These are phyloP conservation scores for Brachypodium distachyon DNA, from an alignment of 202 grass and related monocot genomes.

Conservation along the genomic window DNA sequence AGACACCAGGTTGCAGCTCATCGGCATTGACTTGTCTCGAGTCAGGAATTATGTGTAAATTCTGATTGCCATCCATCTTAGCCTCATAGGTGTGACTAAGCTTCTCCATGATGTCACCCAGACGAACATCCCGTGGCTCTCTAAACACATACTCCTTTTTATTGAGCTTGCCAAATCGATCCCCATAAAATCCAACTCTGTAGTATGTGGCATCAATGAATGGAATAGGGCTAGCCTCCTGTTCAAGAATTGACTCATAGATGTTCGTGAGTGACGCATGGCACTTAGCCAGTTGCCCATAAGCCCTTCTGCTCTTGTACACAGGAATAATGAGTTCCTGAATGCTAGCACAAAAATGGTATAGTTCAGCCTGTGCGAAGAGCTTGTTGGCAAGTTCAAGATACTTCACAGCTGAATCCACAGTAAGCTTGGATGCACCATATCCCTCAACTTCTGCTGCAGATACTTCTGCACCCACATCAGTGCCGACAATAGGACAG, in stretches of 20 bases:
- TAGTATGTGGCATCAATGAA: conserved; percentile 98
- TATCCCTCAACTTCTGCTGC: conserved; percentile 99
- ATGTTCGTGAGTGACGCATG: conserved; percentile 87
- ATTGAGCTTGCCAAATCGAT: conserved; percentile 78
- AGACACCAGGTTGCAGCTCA: conserved; percentile 84
- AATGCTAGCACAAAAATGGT: conserved; percentile 92
- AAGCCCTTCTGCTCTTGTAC: conserved; percentile 88
- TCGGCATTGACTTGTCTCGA: conserved; percentile 94
- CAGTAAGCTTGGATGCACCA: conserved; percentile 92
- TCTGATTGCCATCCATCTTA: conserved; percentile 86
- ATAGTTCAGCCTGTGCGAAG: conserved; percentile 88
- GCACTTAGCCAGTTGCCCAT: conserved; percentile 93
- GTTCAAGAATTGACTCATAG: conserved; percentile 96
- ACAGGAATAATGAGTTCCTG: conserved; percentile 97
- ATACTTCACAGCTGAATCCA: conserved; percentile 97
- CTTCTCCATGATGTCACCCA: conserved; percentile 99
- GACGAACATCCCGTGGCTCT: conserved; percentile 82
- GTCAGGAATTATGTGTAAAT: conserved; percentile 93
- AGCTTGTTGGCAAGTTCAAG: conserved; percentile 94
- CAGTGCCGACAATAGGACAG: conserved; percentile 80
- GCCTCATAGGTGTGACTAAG: conserved; percentile 88
- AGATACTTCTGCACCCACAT: conserved; percentile 62
- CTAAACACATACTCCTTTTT: conserved; percentile 90
- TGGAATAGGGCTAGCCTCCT: conserved; percentile 93
- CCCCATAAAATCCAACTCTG: conserved; percentile 92